Base-by-base conservation (phyloP, 495 filamentous ascomycete genomes). In the Poronia punctata region DNA sequence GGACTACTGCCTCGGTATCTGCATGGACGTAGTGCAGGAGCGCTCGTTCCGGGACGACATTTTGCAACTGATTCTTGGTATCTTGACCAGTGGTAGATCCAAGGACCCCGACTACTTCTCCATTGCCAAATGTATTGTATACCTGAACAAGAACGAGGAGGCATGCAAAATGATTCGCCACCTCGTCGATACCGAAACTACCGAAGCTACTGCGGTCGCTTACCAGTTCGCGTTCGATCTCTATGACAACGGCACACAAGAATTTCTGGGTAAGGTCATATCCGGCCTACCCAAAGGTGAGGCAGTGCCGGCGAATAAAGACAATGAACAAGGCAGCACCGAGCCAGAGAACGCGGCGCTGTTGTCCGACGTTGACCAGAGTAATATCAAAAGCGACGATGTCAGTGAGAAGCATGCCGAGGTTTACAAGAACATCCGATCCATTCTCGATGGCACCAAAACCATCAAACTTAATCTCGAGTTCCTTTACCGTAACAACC, bases 171-270 rank as follows among this genome's bases (percentile, higher is more conserved):
- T 97, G 50, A 75, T 99, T 23, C 72, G 74, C 18, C 83, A 89
- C 51, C 72, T 99, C 16, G 81, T 97, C 7, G 40, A 80, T 45
- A 84, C 85, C 52, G 86, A 81, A 7, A 88, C 92, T 50, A 63
- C 75, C 12, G 79, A 75, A 37, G 84, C 87, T 3, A 73, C 83
- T 8, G 84, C 90, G 0, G 79, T 90, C 34, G 93, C 92, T 15
- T 97, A 97, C 57, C 93, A 99, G 56, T 92, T 97, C 20, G 89
- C 92, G 2, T 99, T 99, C 57, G 92, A 97, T 50, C 76, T 99
- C 21, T 95, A 94, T 63, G 92, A 96, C 60, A 97, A 97, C 50
- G 90, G 90, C 52, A 95, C 92, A 0, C 92, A 99, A 54, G 90
- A 96, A 52, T 99, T 97, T 54, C 64, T 99, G 12, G 79, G 82